Conservation (phyloP, 208 protist genomes). For the Naegleria fowleri region DNA sequence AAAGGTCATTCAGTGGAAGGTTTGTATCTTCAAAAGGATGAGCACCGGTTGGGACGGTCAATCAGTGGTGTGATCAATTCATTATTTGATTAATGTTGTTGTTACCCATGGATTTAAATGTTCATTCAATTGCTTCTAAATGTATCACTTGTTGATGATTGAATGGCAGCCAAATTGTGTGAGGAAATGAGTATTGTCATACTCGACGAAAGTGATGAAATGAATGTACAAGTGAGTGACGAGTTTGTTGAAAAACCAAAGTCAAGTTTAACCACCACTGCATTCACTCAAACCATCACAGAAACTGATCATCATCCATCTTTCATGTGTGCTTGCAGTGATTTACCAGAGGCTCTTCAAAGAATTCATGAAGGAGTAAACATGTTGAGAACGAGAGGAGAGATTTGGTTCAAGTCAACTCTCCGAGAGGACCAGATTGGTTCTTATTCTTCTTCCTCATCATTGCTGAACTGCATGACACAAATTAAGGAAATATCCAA, state of each 20-base stretch:
- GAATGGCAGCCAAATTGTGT: constrained; percentile 62
- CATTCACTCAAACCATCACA: neutral
- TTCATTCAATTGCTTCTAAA: too few relatives aligned
- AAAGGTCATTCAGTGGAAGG: neutral
- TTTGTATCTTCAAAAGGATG: too few relatives aligned
- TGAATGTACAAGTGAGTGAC: constrained; percentile 68
- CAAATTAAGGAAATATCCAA: constrained; percentile 46
- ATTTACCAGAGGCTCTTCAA: constrained; percentile 74
- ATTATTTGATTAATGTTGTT: too few relatives aligned
- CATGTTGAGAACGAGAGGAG: constrained; percentile 82
- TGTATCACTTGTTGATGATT: constrained; percentile 44
- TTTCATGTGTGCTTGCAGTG: constrained; percentile 71
- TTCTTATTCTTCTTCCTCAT: constrained; percentile 55
- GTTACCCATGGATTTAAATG: too few relatives aligned
- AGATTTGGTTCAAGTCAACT: constrained; percentile 75
- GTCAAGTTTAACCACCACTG: too few relatives aligned
- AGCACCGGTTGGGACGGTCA: too few relatives aligned
- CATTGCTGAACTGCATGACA: constrained; percentile 54
- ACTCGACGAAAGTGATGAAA: constrained; percentile 77
- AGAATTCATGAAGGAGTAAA: constrained; percentile 64
- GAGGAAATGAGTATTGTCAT: constrained; percentile 65
- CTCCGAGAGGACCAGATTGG: constrained; percentile 77
- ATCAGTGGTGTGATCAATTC: too few relatives aligned
- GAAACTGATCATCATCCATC: constrained; percentile 54
- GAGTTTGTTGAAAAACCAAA: constrained; percentile 70